Base-by-base conservation (phyloP, 129 eudicot species). In the Pittosporum tobira region DNA sequence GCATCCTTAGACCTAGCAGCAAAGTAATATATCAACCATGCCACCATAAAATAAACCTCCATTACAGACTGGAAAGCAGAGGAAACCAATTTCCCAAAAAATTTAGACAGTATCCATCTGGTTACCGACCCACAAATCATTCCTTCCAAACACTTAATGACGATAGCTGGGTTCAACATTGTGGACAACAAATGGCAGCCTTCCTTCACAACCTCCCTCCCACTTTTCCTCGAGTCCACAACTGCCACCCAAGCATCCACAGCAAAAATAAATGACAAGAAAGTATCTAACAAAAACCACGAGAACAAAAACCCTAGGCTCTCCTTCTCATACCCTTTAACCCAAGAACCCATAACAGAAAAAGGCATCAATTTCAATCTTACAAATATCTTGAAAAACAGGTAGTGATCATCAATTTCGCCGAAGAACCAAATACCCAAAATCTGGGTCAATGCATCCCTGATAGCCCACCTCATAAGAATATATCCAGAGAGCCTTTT, bases 311-410 rank as follows among this genome's bases (percentile, higher is more conserved):
- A 86, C 23, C 94, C 85, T 5, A 77, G 71, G 26, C 81, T 73
- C 77, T 87, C 94, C 58, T 61, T 75, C 66, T 87, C 87, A 24
- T 76, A 76, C 15, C 96, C 96, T 37, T 61, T 75, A 21, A 80
- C 80, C 94, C 85, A 80, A 2, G 91, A 81, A 1, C 86, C 73
- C 58, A 65, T 73, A 44, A 79, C 80, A 21, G 99, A 85, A 67
- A 93, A 93, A 0, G 99, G 99, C 96, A 93, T 84, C 74, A 93
- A 61, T 67, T 93, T 93, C 76, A 93, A 79, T 71, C 99, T 81
- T 71, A 93, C 73, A 62, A 93, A 84, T 45, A 93, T 78, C 82
- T 84, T 93, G 67, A 93, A 84, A 62, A 93, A 83, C 51, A 73
- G 62, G 64, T 93, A 93, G 58, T 93, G 99, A 77, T 93, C 99